Conservation (phyloP, 108 stramenopile species). For the Pseudonitzschia multistriata region DNA sequence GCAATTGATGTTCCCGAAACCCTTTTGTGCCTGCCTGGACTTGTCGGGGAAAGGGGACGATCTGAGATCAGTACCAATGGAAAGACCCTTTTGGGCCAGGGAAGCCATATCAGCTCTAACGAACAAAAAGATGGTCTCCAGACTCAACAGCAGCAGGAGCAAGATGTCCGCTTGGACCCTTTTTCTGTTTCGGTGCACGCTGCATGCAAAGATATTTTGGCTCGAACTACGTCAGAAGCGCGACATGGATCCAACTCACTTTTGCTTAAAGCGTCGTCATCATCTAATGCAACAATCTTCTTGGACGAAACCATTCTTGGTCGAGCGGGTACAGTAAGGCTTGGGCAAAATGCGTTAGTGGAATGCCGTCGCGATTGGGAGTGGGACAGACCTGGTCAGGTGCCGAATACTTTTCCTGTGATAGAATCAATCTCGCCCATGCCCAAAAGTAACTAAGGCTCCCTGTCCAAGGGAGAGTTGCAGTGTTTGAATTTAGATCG, state of each 20-base stretch:
- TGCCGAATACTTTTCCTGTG: constrained; percentile 8
- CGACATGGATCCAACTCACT: neutral
- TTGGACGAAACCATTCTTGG: neutral
- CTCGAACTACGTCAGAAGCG: neutral
- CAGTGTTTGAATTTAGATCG: too few species aligned
- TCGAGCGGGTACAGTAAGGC: constrained; percentile 1
- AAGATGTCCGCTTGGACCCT: neutral
- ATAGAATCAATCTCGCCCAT: neutral
- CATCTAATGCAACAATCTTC: neutral
- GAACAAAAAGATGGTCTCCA: neutral
- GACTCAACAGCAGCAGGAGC: neutral
- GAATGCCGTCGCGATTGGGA: constrained; percentile 14
- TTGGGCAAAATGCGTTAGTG: neutral
- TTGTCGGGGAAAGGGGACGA: neutral
- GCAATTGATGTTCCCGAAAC: constrained; percentile 16
- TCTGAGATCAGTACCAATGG: neutral
- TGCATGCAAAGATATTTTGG: constrained; percentile 4
- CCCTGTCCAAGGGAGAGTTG: too few species aligned
- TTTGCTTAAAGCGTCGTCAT: too few species aligned
- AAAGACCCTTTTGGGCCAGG: neutral
- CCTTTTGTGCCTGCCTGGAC: neutral
- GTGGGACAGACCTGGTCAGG: constrained; percentile 1
- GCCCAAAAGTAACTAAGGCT: too few species aligned
- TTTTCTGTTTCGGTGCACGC: constrained; percentile 39
- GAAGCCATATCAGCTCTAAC: neutral